These are phyloP conservation scores for Saturnispora gosingensis DNA, from an alignment of 805 yeast species.

Conservation along the genomic window DNA sequence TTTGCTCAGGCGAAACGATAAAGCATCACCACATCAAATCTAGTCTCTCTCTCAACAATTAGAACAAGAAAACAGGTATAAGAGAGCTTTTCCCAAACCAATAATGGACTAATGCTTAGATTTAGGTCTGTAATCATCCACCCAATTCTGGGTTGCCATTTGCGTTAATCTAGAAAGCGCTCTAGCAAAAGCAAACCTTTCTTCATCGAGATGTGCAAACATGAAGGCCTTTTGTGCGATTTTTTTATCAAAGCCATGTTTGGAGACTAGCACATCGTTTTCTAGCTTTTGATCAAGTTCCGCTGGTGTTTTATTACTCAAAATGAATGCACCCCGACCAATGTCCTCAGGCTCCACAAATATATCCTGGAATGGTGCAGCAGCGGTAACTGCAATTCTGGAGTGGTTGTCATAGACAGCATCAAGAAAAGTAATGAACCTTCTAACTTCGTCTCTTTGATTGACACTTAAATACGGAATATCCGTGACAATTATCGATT, in stretches of 20 bases:
- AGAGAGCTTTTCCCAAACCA: background rate
- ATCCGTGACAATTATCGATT: conserved; percentile 80
- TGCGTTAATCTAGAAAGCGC: conserved; percentile 86
- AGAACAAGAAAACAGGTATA: no score
- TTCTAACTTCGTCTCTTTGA: conserved; percentile 73
- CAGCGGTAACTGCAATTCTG: conserved; percentile 80
- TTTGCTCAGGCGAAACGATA: background rate
- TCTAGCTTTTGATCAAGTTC: conserved; percentile 27
- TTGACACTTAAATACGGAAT: conserved; percentile 77
- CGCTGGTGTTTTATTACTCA: conserved; percentile 22
- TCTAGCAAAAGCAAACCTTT: conserved; percentile 92
- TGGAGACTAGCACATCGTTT: conserved; percentile 54
- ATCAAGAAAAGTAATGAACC: conserved; percentile 91
- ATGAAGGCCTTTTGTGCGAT: conserved; percentile 62
- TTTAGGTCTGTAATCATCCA: conserved; percentile 32
- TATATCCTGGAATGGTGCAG: conserved; percentile 72
- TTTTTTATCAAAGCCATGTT: conserved; percentile 68
- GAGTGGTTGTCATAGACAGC: conserved; percentile 93
- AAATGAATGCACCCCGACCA: conserved; percentile 36
- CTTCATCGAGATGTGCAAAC: conserved; percentile 83
- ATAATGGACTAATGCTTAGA: background rate
- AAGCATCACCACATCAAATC: background rate
- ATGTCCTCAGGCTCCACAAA: conserved; percentile 75
- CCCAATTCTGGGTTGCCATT: conserved; percentile 93
- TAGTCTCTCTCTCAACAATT: no score